phyloP scores from a whole-genome alignment of 1,284 basidiomycete genomes.

The Apiotrichum siamense region DNA sequence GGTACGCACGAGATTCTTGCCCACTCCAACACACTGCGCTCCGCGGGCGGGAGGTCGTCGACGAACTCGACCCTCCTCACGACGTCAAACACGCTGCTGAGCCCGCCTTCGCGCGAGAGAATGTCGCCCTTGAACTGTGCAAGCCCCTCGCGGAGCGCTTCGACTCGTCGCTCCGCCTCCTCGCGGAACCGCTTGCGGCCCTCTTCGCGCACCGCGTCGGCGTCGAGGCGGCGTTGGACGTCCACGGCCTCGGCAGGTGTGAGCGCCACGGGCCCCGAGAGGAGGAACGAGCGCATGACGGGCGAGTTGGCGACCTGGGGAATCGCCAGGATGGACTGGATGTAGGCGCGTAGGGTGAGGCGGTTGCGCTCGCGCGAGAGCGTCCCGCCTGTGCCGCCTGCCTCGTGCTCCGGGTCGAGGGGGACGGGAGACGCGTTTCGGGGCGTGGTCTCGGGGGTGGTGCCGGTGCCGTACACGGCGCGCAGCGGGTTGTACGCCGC shows the following conservation, averaged over 20 bases:
- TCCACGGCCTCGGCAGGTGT: constrained; percentile 73
- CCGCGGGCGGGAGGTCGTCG: constrained; percentile 73
- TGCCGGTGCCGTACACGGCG: constrained; percentile 46
- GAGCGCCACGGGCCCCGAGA: constrained; percentile 68
- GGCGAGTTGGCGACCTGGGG: constrained; percentile 73
- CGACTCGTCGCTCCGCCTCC: constrained; percentile 81
- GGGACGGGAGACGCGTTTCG: constrained; percentile 1
- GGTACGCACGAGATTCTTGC: constrained; percentile 77
- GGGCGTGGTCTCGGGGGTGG: constrained; percentile 15
- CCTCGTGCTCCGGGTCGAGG: not conserved
- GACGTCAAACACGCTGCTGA: constrained; percentile 77
- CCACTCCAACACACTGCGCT: constrained; percentile 89
- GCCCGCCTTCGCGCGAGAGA: constrained; percentile 78
- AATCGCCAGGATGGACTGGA: constrained; percentile 71
- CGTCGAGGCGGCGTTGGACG: constrained; percentile 71
- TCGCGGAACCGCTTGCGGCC: constrained; percentile 76
- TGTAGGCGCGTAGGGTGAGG: constrained; percentile 85
- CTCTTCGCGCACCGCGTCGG: constrained; percentile 82
- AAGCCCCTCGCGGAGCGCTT: constrained; percentile 76
- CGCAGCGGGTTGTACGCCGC: constrained; percentile 43
- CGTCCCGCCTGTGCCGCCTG: constrained; percentile 32
- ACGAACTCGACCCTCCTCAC: constrained; percentile 78
- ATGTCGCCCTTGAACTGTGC: constrained; percentile 87
- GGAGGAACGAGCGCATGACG: constrained; percentile 77
- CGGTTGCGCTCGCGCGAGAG: constrained; percentile 91